These are phyloP conservation scores for Sporothrix euskadiensis DNA, from an alignment of 2,329 filamentous ascomycete species.

Conservation along the genomic window DNA sequence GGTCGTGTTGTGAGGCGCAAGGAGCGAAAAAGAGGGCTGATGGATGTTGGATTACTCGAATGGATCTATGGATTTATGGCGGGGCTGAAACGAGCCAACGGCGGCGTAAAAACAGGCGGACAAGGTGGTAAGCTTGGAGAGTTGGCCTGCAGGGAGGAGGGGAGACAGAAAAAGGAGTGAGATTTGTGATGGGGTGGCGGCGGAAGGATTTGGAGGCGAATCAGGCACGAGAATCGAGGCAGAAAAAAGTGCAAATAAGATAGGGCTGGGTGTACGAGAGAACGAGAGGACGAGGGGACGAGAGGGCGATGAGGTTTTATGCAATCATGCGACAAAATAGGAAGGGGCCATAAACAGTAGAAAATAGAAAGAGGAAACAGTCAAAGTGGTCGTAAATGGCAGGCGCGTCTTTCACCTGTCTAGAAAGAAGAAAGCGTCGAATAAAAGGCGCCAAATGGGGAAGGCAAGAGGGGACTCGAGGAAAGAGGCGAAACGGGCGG, in stretches of 20 bases:
- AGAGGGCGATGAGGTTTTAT: neutral
- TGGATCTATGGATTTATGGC: neutral
- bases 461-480: neutral
- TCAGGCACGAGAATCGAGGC: neutral
- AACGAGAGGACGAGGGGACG: neutral
- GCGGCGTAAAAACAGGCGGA: neutral
- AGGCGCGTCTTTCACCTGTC: neutral
- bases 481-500: constrained; percentile 1
- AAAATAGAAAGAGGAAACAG: neutral
- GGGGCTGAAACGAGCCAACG: constrained; percentile 17
- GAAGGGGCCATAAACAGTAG: neutral
- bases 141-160: neutral
- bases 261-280: neutral
- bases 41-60: neutral
- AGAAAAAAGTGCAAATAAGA: neutral
- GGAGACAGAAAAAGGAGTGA: neutral
- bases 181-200: neutral
- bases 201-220: constrained; percentile 7
- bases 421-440: neutral
- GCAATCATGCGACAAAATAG: neutral
- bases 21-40: constrained; percentile 4
- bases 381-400: constrained; percentile 11
- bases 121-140: constrained; percentile 7
- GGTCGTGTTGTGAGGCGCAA: constrained; percentile 16
- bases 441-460: constrained; percentile 15